Percentiles rank a stretch among this genome's conserved stretches.
Evolutionary conservation across 2,329 filamentous ascomycete genomes (phyloP).

Genomic region (Colletotrichum godetiae): DNA sequence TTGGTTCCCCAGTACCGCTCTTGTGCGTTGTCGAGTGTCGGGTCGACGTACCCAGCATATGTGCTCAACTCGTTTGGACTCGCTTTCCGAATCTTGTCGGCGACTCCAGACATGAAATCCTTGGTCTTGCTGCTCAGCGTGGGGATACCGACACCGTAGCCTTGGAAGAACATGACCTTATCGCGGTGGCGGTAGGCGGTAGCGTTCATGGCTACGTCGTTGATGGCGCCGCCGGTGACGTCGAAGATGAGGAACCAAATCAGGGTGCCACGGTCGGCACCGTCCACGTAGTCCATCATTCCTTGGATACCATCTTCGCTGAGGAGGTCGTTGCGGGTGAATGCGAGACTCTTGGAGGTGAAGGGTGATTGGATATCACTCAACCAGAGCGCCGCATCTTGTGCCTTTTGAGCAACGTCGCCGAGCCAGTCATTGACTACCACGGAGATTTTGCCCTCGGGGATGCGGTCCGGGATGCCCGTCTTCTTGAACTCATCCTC

Average conservation of each 20-base stretch:
- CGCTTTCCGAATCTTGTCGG: slow-evolving; percentile 53
- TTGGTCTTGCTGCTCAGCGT: slow-evolving; percentile 57
- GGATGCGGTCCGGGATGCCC: slow-evolving; percentile 61
- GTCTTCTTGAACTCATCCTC: slow-evolving; percentile 64
- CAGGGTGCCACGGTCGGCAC: slow-evolving; percentile 59
- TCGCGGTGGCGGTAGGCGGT: slow-evolving; percentile 74
- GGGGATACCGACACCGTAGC: slow-evolving; percentile 65
- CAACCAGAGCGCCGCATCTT: slow-evolving; percentile 59
- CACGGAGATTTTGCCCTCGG: slow-evolving; percentile 51
- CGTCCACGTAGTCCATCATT: slow-evolving; percentile 66
- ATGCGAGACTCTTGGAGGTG: slow-evolving; percentile 68
- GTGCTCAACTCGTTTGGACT: slow-evolving; percentile 57
- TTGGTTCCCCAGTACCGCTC: slow-evolving; percentile 67
- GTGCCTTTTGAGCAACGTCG: slow-evolving; percentile 63
- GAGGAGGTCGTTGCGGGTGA: slow-evolving; percentile 61
- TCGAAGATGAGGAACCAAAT: slow-evolving; percentile 74
- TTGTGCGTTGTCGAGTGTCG: slow-evolving; percentile 56
- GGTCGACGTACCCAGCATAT: slow-evolving; percentile 74
- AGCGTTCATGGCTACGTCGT: slow-evolving; percentile 64
- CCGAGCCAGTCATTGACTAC: slow-evolving; percentile 73
- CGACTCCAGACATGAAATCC: slow-evolving; percentile 63
- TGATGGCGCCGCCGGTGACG: slow-evolving; percentile 68
- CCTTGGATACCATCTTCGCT: slow-evolving; percentile 55
- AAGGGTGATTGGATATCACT: slow-evolving; percentile 62
- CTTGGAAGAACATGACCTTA: slow-evolving; percentile 72